phyloP scores from a whole-genome alignment of 225 moss, liverwort and hornwort genomes.

The Asterella californica region DNA sequence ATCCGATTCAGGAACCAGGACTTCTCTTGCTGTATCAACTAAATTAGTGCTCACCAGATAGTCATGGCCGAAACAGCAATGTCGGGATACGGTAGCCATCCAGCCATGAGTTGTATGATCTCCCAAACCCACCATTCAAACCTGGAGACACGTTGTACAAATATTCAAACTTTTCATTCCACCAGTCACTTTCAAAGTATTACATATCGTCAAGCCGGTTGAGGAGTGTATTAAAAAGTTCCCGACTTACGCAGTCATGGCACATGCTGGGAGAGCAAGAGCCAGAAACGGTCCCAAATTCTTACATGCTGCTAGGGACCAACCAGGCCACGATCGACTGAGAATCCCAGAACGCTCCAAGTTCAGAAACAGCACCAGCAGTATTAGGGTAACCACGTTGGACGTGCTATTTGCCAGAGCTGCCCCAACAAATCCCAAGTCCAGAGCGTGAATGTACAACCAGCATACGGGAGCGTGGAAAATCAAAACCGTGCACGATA shows the following conservation, averaged over 20 bases:
- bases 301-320: slow-evolving; percentile 34
- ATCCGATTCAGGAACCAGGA: neutral
- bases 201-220: too few relatives aligned
- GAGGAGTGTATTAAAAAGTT: neutral
- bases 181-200: too few relatives aligned
- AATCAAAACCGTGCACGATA: slow-evolving; percentile 36
- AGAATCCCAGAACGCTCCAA: slow-evolving; percentile 47
- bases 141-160: slow-evolving; percentile 13
- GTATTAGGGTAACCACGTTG: slow-evolving; percentile 26
- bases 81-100: slow-evolving; percentile 46
- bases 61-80: slow-evolving; percentile 42
- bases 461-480: slow-evolving; percentile 40
- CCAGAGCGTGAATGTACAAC: slow-evolving; percentile 35
- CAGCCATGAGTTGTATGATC: slow-evolving; percentile 45
- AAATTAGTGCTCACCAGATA: slow-evolving; percentile 29
- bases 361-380: slow-evolving; percentile 42
- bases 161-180: too few relatives aligned
- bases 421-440: slow-evolving; percentile 42
- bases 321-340: slow-evolving; percentile 46
- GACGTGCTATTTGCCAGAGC: slow-evolving; percentile 43
- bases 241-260: slow-evolving; percentile 44
- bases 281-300: slow-evolving; percentile 42
- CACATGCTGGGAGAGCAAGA: slow-evolving; percentile 44
- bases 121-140: slow-evolving; percentile 56
- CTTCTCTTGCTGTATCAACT: neutral